A percentile compares a stretch with the other conserved stretches of the same genome.
Evolutionary conservation across 257 asterid genomes (phyloP).

Genomic region (Linderniella brevidens): DNA sequence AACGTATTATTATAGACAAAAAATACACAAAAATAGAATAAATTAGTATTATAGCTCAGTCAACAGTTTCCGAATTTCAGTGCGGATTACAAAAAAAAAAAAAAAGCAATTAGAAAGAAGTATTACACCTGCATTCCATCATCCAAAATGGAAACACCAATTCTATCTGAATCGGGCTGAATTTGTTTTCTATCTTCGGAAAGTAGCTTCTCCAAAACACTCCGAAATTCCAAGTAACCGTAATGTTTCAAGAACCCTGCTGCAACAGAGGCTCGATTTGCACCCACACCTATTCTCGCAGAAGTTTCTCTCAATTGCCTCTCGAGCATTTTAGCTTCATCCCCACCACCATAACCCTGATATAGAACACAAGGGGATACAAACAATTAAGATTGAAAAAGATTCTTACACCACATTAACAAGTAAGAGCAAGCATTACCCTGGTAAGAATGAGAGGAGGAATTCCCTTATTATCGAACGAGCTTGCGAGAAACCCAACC

Average conservation of each 20-base stretch:
- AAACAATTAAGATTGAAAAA: not conserved
- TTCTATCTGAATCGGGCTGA: conserved; percentile 16
- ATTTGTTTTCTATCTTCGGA: conserved; percentile 10
- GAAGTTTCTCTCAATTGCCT: conserved; percentile 50
- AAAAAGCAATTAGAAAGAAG: conserved; percentile 5
- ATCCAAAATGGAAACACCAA: conserved; percentile 63
- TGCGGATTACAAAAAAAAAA: not conserved
- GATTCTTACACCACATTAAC: not conserved
- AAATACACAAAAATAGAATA: conserved; percentile 11
- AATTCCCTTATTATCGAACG: conserved; percentile 28
- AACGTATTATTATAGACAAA: conserved; percentile 21
- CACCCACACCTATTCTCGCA: conserved; percentile 66
- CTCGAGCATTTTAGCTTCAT: conserved; percentile 85
- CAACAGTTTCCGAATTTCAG: not conserved
- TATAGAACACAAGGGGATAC: not conserved
- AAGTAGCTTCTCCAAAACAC: conserved; percentile 11
- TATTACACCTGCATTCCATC: conserved; percentile 97
- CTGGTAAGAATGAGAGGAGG: conserved; percentile 79
- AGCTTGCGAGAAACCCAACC: conserved; percentile 77
- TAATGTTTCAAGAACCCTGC: conserved; percentile 26
- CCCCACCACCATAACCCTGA: conserved; percentile 57
- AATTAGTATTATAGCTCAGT: not conserved
- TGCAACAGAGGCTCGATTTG: conserved; percentile 61
- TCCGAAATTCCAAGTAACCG: conserved; percentile 20
- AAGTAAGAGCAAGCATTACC: conserved; percentile 22